Percentiles rank a stretch among this genome's conserved stretches.
phyloP scores from a whole-genome alignment of 495 filamentous ascomycete species.

The Aspergillus saccharolyticus region DNA sequence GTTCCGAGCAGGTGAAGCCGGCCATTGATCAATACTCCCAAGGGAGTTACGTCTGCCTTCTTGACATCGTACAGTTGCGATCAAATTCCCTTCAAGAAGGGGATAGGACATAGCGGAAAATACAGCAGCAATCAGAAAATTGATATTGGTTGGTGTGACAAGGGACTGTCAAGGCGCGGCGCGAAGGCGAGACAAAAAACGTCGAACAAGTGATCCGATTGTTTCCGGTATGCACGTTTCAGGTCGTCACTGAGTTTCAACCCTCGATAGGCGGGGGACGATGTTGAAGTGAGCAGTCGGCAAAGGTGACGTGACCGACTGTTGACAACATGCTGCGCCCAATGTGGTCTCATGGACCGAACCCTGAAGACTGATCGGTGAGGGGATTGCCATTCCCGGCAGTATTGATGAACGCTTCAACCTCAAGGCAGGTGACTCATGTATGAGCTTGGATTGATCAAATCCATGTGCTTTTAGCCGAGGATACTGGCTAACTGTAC shows the following conservation, averaged over 20 bases:
- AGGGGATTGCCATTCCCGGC: neutral
- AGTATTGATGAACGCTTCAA: neutral
- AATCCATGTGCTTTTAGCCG: neutral
- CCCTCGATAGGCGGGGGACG: neutral
- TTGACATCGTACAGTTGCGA: too few relatives aligned
- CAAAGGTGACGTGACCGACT: too few relatives aligned
- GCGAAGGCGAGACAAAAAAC: neutral
- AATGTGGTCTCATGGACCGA: too few relatives aligned
- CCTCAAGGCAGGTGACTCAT: neutral
- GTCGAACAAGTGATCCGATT: neutral
- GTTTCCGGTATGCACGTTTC: neutral
- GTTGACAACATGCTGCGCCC: too few relatives aligned
- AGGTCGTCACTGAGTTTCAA: neutral
- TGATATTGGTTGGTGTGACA: neutral
- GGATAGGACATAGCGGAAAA: too few relatives aligned
- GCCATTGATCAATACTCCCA: too few relatives aligned
- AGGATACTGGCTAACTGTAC: neutral
- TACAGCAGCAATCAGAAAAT: neutral
- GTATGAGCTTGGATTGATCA: neutral
- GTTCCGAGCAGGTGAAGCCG: too few relatives aligned
- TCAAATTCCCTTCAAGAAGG: too few relatives aligned
- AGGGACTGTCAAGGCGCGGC: neutral
- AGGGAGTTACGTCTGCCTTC: too few relatives aligned
- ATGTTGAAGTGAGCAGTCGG: too few relatives aligned
- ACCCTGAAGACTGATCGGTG: neutral